Conservation (phyloP, 2,329 filamentous ascomycete species). For the Microdochium paspali region DNA sequence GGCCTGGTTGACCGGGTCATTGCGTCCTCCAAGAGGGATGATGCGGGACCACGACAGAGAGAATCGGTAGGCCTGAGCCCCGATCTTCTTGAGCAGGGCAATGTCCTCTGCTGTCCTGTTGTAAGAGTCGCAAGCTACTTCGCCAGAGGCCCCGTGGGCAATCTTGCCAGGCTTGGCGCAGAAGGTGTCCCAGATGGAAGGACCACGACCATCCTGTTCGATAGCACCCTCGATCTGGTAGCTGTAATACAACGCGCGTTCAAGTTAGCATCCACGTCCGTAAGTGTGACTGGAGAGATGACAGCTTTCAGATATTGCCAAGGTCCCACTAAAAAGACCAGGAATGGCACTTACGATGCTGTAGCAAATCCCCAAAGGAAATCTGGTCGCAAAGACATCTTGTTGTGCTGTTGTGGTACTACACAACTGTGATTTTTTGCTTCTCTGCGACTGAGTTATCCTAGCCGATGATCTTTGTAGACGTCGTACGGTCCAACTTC, state of each 20-base stretch:
- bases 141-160: slow-evolving; percentile 65
- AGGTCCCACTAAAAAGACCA: too few species aligned
- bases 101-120: slow-evolving; percentile 72
- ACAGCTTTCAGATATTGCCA: too few species aligned
- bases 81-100: slow-evolving; percentile 62
- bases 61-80: slow-evolving; percentile 72
- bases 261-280: too few species aligned
- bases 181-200: slow-evolving; percentile 88
- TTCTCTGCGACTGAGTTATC: too few species aligned
- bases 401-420: slow-evolving; percentile 11
- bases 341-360: slow-evolving; percentile 60
- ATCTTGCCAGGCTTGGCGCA: slow-evolving; percentile 75
- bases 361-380: slow-evolving; percentile 78
- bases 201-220: slow-evolving; percentile 66
- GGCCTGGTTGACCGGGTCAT: slow-evolving; percentile 71
- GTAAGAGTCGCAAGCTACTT: slow-evolving; percentile 79
- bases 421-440: too few species aligned
- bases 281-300: too few species aligned
- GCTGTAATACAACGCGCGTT: too few species aligned
- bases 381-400: slow-evolving; percentile 54
- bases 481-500: neutral
- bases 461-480: too few species aligned
- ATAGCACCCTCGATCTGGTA: slow-evolving; percentile 81
- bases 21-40: slow-evolving; percentile 74
- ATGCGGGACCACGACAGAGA: slow-evolving; percentile 79